Conservation (phyloP, 306 rosid genomes). For the Fragaria iinumae region DNA sequence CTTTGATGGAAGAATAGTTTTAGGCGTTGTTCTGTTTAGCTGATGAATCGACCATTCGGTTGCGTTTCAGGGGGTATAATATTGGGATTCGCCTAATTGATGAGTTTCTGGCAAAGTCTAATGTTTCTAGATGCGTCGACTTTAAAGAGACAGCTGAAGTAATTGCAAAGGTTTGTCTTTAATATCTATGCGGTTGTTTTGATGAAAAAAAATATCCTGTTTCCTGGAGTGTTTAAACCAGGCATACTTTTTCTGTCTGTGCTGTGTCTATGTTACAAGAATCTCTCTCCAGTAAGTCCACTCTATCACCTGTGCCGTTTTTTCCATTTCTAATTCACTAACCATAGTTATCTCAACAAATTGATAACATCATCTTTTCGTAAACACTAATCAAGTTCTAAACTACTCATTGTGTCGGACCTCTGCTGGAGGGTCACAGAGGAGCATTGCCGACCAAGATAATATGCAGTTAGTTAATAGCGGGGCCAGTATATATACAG, state of each 20-base stretch:
- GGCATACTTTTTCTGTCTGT: background rate
- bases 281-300: background rate
- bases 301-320: background rate
- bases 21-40: background rate
- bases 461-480: background rate
- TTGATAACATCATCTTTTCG: background rate
- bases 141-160: conserved; percentile 94
- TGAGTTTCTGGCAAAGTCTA: conserved; percentile 97
- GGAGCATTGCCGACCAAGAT: background rate
- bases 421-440: background rate
- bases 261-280: background rate
- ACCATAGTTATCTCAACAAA: background rate
- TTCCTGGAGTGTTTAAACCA: background rate
- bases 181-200: background rate
- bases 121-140: conserved; percentile 88
- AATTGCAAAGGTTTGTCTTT: conserved; percentile 78
- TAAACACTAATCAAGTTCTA: background rate
- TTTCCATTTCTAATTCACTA: background rate
- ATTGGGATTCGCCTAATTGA: conserved; percentile 91
- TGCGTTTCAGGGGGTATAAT: conserved; percentile 79
- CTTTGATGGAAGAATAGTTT: background rate
- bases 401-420: background rate
- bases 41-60: background rate
- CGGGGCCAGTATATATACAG: background rate
- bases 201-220: background rate